phyloP scores from a whole-genome alignment of 139 green algal species.

The Coccomyxa sp. region DNA sequence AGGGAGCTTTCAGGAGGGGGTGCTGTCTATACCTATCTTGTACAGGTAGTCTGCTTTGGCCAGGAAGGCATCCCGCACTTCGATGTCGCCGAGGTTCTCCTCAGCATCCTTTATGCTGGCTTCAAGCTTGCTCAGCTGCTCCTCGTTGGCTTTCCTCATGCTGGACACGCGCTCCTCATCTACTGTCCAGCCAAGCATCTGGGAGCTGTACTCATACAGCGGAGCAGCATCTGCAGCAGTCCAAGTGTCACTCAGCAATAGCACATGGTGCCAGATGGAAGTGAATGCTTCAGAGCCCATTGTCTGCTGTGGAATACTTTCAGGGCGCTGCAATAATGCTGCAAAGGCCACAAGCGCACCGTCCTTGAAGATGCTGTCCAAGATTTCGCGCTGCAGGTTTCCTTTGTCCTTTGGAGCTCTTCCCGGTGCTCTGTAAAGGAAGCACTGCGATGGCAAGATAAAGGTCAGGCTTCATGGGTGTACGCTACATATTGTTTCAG shows the following conservation, averaged over 20 bases:
- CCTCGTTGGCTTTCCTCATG: slow-evolving; percentile 59
- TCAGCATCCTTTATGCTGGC: slow-evolving; percentile 79
- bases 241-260: neutral
- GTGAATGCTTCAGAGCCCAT: neutral
- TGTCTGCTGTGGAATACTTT: neutral
- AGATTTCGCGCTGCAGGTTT: slow-evolving; percentile 45
- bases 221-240: slow-evolving; percentile 53
- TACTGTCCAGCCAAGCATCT: slow-evolving; percentile 52
- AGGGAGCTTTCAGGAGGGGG: neutral
- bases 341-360: slow-evolving; percentile 23
- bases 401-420: slow-evolving; percentile 43
- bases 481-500: too few relatives aligned
- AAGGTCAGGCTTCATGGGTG: too few relatives aligned
- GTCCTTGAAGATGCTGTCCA: slow-evolving; percentile 41
- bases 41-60: slow-evolving; percentile 86
- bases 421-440: slow-evolving; percentile 40
- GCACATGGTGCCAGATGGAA: neutral
- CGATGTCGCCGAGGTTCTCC: slow-evolving; percentile 92
- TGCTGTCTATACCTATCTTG: slow-evolving; percentile 57
- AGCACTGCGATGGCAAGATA: slow-evolving; percentile 37
- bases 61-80: slow-evolving; percentile 88
- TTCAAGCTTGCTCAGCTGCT: slow-evolving; percentile 57
- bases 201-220: slow-evolving; percentile 72
- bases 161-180: slow-evolving; percentile 43
- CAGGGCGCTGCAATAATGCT: neutral